Percentiles rank a stretch among this genome's conserved stretches.
These are phyloP conservation scores for Gardenia jasminoides DNA, from an alignment of 257 asterid species.

Conservation along the genomic window DNA sequence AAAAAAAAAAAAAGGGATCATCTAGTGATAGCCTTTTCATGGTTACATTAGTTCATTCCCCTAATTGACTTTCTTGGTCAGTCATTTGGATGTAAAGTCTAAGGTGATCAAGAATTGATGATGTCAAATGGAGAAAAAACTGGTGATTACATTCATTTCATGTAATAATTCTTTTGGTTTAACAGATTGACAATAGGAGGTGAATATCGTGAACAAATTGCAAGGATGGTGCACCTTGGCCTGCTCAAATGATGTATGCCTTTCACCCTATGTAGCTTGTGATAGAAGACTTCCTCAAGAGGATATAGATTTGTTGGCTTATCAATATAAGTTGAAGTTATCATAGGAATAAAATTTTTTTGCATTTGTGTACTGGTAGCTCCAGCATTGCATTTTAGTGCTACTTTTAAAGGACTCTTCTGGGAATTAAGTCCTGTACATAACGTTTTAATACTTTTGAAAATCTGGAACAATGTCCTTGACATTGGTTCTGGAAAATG, in stretches of 20 bases:
- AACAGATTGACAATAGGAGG: no score
- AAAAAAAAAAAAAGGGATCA: no score
- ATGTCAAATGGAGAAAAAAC: no score
- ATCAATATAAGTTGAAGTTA: background rate
- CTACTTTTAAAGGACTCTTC: background rate
- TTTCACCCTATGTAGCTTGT: background rate
- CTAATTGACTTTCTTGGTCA: no score
- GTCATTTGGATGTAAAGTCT: no score
- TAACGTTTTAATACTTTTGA: background rate
- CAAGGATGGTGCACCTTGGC: background rate
- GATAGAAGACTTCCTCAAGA: background rate
- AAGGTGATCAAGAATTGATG: no score
- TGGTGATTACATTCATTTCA: no score
- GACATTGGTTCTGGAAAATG: no score
- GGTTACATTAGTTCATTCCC: background rate
- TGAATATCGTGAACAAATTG: no score
- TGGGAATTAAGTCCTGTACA: background rate
- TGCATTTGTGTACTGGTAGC: background rate
- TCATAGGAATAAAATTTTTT: background rate
- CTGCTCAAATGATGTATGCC: background rate
- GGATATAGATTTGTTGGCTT: background rate
- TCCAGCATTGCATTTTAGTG: background rate
- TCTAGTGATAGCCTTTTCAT: background rate
- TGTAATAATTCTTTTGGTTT: no score
- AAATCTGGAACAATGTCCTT: no score